Base-by-base conservation (phyloP, 192 early-diverging fungal genomes). In the Umbelopsis sp. region DNA sequence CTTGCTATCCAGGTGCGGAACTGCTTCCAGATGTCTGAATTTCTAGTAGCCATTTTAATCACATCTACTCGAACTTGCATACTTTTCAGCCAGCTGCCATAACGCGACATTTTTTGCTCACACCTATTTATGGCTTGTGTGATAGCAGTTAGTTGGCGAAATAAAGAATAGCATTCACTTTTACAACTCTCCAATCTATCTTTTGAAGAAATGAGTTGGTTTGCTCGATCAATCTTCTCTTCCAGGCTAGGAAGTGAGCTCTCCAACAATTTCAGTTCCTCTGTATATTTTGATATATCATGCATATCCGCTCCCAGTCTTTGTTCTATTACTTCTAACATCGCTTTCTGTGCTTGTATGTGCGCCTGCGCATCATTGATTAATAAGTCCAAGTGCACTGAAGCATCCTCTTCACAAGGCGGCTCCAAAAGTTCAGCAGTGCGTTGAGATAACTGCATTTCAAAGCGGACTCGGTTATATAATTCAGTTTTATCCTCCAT, bases 391-490 rank as follows among this genome's bases (percentile, higher is more conserved):
- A 61, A 35, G 18, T 61, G 27, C 16, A 61, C 12, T 2, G 25
- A n/a, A 16, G 55, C 2, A 25, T 16, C 1, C 11, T 11, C 27
- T n/a, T n/a, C 8, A n/a, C 16, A 7, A 15, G 13, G 0, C 18
- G 12, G 27, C 18, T 12, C 21, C 55, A 61, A 4, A 15, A 33
- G 27, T n/a, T 30, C 27, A 30, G 21, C 16, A 33, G 23, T 30
- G 55, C 55, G 55, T 11, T 61, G 27, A 8, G 2, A 61, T 30
- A 61, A 61, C 13, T 61, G 55, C 55, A 61, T 61, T 61, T 61
- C 55, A 61, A 61, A 61, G 12, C 55, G 55, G 27, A 61, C 55
- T 35, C 55, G 55, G 33, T 61, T 61, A 33, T 35, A 61, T 16
- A 61, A 16, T 61, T 61, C 55, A 18, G 27, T 35, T 35, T 61